These are phyloP conservation scores for Clonostachys byssicola DNA, from an alignment of 2,329 filamentous ascomycete species.

Conservation along the genomic window DNA sequence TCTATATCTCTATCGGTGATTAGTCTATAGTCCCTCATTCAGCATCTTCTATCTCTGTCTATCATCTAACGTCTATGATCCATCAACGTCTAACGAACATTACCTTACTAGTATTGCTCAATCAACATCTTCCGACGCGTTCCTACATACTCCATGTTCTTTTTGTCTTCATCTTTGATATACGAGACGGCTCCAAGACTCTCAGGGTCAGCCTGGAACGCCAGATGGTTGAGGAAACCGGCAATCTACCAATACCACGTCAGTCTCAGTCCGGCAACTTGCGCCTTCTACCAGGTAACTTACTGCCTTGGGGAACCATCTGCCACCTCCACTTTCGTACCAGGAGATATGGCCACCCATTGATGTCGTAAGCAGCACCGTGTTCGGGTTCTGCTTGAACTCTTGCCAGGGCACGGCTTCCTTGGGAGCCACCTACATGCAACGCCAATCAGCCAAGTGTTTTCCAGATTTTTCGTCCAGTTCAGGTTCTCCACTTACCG, in stretches of 20 bases:
- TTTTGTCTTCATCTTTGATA: too few relatives aligned
- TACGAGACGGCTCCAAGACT: slow-evolving; percentile 17
- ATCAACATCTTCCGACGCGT: too few relatives aligned
- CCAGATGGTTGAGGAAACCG: slow-evolving; percentile 51
- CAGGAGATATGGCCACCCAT: slow-evolving; percentile 89
- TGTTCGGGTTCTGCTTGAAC: slow-evolving; percentile 78
- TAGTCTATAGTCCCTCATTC: too few relatives aligned
- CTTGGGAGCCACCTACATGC: slow-evolving; percentile 64
- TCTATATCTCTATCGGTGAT: too few relatives aligned
- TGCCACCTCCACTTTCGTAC: slow-evolving; percentile 80
- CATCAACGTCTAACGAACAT: too few relatives aligned
- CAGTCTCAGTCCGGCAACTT: background rate
- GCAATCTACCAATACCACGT: slow-evolving; percentile 30
- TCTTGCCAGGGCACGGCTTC: slow-evolving; percentile 80
- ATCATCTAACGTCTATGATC: too few relatives aligned
- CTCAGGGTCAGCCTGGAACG: slow-evolving; percentile 58
- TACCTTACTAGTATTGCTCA: too few relatives aligned
- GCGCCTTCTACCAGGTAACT: slow-evolving; percentile 18
- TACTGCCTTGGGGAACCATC: slow-evolving; percentile 87
- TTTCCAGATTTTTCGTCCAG: background rate
- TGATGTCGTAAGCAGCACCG: slow-evolving; percentile 79
- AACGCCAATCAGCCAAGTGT: background rate
- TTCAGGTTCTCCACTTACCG: slow-evolving; percentile 47
- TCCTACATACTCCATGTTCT: too few relatives aligned
- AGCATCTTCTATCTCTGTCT: too few relatives aligned